A percentile compares a stretch with the other conserved stretches of the same genome.
These are phyloP conservation scores for Pulveroboletus sp. DNA, from an alignment of 768 basidiomycete genomes.

Conservation along the genomic window DNA sequence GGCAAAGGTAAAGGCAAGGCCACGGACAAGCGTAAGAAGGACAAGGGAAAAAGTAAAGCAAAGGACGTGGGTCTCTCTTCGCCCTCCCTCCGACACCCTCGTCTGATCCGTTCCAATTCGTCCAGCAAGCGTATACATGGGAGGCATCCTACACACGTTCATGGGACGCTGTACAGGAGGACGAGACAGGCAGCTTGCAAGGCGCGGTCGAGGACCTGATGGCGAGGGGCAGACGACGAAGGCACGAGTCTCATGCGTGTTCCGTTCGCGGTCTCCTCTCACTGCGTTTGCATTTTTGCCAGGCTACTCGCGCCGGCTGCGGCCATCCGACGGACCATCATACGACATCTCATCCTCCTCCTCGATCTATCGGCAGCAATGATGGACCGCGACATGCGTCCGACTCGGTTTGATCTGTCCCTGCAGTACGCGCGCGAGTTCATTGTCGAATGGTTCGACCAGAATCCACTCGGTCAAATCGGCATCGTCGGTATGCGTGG, in stretches of 20 bases:
- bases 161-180: slow-evolving; percentile 97
- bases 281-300: background rate
- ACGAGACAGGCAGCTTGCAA: slow-evolving; percentile 88
- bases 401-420: slow-evolving; percentile 87
- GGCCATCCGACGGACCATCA: slow-evolving; percentile 91
- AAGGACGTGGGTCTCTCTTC: slow-evolving; percentile 28
- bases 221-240: slow-evolving; percentile 77
- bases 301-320: slow-evolving; percentile 79
- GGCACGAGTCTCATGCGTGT: slow-evolving; percentile 43
- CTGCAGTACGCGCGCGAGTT: slow-evolving; percentile 91
- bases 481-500: slow-evolving; percentile 91
- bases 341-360: slow-evolving; percentile 90
- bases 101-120: slow-evolving; percentile 8
- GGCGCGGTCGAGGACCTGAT: slow-evolving; percentile 86
- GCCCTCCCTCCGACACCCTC: background rate
- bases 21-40: slow-evolving; percentile 47
- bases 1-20: slow-evolving; percentile 57
- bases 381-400: slow-evolving; percentile 94
- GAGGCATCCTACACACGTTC: slow-evolving; percentile 91
- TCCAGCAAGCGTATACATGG: slow-evolving; percentile 87
- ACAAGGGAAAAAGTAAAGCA: slow-evolving; percentile 43
- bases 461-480: slow-evolving; percentile 96
- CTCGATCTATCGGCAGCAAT: slow-evolving; percentile 89
- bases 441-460: slow-evolving; percentile 96
- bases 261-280: slow-evolving; percentile 3